A percentile compares a stretch with the other conserved stretches of the same genome.
These are phyloP conservation scores for Psidium friedrichsthalianum DNA, from an alignment of 345 rosid species.

Conservation along the genomic window DNA sequence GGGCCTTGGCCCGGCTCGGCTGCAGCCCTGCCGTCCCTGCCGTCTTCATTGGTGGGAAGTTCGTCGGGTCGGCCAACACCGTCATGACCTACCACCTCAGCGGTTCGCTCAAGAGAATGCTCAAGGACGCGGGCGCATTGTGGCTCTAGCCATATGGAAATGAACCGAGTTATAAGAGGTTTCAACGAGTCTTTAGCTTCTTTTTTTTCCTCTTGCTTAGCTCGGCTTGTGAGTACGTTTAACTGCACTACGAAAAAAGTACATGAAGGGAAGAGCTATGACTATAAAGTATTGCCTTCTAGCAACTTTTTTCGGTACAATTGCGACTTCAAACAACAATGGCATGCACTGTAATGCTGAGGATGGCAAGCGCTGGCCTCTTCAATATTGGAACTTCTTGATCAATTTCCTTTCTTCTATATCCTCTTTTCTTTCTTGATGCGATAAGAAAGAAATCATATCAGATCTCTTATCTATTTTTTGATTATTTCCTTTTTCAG, in stretches of 20 bases:
- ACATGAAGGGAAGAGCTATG: neutral
- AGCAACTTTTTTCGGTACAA: neutral
- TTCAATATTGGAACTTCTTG: neutral
- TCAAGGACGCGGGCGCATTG: conserved; percentile 76
- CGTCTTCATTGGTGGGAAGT: conserved; percentile 80
- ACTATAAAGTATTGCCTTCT: neutral
- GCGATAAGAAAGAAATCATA: neutral
- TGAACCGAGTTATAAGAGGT: neutral
- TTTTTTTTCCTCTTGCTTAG: neutral
- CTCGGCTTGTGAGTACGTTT: neutral
- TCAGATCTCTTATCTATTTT: neutral
- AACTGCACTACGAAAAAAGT: neutral
- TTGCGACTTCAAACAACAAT: neutral
- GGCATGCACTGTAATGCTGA: no score
- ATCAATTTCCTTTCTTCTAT: neutral
- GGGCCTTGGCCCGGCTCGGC: conserved; percentile 63
- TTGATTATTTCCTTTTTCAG: neutral
- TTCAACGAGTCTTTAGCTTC: neutral
- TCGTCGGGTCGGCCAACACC: conserved; percentile 69
- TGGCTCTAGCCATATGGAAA: conserved; percentile 47
- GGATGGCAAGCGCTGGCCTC: neutral
- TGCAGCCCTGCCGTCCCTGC: conserved; percentile 78
- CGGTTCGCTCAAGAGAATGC: conserved; percentile 72
- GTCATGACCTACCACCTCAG: conserved; percentile 88
- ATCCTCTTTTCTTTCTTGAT: neutral